Evolutionary conservation across 108 stramenopile genomes (phyloP), one percentile per base, ranked within the genome.

Genomic region (Fragilaria crotonensis): DNA sequence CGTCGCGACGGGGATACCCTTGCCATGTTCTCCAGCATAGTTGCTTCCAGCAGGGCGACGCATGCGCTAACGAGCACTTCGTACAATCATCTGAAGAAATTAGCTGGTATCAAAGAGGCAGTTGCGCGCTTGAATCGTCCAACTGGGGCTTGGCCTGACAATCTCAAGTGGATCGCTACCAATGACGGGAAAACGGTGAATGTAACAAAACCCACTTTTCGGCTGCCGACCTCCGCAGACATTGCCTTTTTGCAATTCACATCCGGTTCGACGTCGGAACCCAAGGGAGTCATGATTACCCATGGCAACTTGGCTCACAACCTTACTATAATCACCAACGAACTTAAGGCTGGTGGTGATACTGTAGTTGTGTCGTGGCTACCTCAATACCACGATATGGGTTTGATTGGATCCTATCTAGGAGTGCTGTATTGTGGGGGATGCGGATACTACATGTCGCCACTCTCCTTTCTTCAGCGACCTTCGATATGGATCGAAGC

Each of bases 331-430:
- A 96, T 96, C 48, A 89, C 90, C 5, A 47, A 52, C 22, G 91
- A 91, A 47, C 55, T 95, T 14, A 57, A 87, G 30, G 95, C 97
- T 0, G 56, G 51, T 3, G 47, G 68, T 17, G 79, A 79, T 52
- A 98, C 99, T 1, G 73, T 89, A 11, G 95, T 93, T 26, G 98
- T 95, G 4, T 94, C 89, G 4, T 99, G 99, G 98, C 77, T 99
- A n/a, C 99, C 95, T 0, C 98, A 99, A 75, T 99, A 99, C 70
- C 99, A 99, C 63, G 99, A 99, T 67, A 99, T 99, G 99, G 99
- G 98, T 19, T 76, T 99, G 33, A 98, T 99, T 53, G 99, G 98
- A 31, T 84, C 88, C 5, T 81, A 95, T 41, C 71, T 99, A 2
- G 98, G 97, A 23, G 54, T 79, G 4, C 63, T 97, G 17, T 98